Evolutionary conservation across 2,329 filamentous ascomycete species (phyloP), one percentile per base, ranked within the genome.

Genomic region (Aspergillus aculeatus): DNA sequence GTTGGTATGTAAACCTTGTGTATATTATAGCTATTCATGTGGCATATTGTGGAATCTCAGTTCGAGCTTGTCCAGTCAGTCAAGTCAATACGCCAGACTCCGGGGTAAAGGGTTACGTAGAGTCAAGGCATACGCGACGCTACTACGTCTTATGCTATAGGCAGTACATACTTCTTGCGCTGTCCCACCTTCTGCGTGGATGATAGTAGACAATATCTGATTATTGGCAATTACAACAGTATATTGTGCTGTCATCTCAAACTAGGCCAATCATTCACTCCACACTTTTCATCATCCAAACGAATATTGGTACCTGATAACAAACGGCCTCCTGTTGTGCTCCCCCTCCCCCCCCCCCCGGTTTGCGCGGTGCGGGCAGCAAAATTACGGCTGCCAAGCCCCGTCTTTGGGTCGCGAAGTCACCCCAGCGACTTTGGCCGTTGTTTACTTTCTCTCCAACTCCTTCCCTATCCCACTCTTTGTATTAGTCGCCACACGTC

Each of bases 391-490:
- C 41, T 49, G 62, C 62, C 62, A 64, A 64, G 60, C 56, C 26
- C 26, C 61, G 35, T 49, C 47, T 53, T 61, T 60, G 57, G 62
- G 59, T 65, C 62, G 60, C 62, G 54, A 66, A 66, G 64, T 68
- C 66, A 66, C 65, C 67, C 64, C 63, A 69, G 67, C 62, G 64
- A 65, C 62, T 62, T 62, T 54, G 53, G 53, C 60, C 52, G 56
- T 66, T 67, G 64, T 67, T 68, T 65, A 68, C 62, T 58, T 31
- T 50, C 44, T 47, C n/a, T 52, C 56, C 53, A 50, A 38, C 38
- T 47, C 47, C 47, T 24, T 57, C 26, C 48, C 38, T 49, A 50
- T 51, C 51, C 51, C 51, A 24, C 48, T 35, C 44, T 57, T 54
- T 55, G 41, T 44, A 52, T 47, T 51, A 49, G 52, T 26, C 23